These are phyloP conservation scores for Pichia terricola DNA, from an alignment of 1,139 yeast genomes.

Conservation along the genomic window DNA sequence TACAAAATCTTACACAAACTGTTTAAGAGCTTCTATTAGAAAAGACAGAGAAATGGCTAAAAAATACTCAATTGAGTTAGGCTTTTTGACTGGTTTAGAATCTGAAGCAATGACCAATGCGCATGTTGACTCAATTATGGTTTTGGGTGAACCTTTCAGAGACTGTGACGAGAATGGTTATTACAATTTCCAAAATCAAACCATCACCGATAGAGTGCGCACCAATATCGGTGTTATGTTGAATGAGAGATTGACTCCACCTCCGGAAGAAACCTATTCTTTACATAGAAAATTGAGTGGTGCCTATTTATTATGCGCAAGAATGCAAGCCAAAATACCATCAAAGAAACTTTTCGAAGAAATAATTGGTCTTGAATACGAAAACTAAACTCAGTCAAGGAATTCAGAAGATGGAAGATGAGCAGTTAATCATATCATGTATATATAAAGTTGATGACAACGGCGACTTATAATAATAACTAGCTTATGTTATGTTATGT, in stretches of 20 bases:
- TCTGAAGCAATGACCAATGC: conserved; percentile 82
- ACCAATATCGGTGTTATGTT: conserved; percentile 82
- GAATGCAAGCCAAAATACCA: conserved; percentile 74
- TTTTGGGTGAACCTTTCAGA: conserved; percentile 86
- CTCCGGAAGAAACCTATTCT: conserved; percentile 96
- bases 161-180: conserved; percentile 40
- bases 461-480: no score
- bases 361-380: conserved; percentile 42
- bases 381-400: conserved; percentile 2
- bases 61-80: conserved; percentile 60
- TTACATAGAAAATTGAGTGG: conserved; percentile 93
- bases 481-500: no score
- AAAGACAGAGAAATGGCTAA: conserved; percentile 61
- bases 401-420: no score
- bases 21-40: conserved; percentile 68
- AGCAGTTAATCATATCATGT: background rate
- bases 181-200: conserved; percentile 74
- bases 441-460: background rate
- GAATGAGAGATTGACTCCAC: conserved; percentile 86
- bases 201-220: conserved; percentile 87
- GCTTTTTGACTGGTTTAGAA: conserved; percentile 88
- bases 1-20: conserved; percentile 55
- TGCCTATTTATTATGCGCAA: conserved; percentile 81
- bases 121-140: conserved; percentile 83
- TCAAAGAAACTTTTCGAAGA: conserved; percentile 72